Base-by-base conservation (phyloP, 495 filamentous ascomycete genomes). In the Endocarpon pusillum region DNA sequence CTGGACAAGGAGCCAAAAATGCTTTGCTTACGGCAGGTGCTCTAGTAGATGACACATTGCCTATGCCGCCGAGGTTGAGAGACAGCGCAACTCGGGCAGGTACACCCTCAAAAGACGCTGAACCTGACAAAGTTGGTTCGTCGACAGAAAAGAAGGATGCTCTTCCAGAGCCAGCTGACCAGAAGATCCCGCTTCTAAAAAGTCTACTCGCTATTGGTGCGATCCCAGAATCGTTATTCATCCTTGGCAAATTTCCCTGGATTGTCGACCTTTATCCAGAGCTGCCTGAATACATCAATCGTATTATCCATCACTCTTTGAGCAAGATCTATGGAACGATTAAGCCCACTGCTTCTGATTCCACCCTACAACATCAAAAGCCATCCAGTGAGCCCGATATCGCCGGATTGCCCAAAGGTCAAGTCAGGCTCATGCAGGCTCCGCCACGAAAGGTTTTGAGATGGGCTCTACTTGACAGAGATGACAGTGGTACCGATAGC, bases 231-330 rank as follows among this genome's bases (percentile, higher is more conserved):
- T 71, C 91, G 1, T 66, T 96, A 15, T 94, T 85, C 53, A 80
- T 99, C 30, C 67, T 99, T 21, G 87, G 85, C 30, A 76, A 77
- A 37, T 91, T 91, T 46, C 78, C 81, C 16, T 94, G 89, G 83
- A 67, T 96, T 10, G 71, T 83, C 26, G 81, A 92, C 32, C 71
- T 68, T 2, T 80, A 76, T 37, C 75, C 82, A 12, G 82, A 94
- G 32, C 64, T 92, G 21, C 62, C 71, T 21, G 66, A 71, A 21
- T 73, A 85, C 38, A 66, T 94, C 26, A 77, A 92, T 43, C 81
- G 91, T 23, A 78, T 99, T 27, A 52, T 92, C 7, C 66, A 79
- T 41, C 75, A 91, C 37, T 81, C 71, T 16, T 54, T 99, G 27
- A 73, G 69, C 45, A 75, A 72, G 35, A 64, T 87, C 6, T 78